These are phyloP conservation scores for Pseudocohnilembus persalinus DNA, from an alignment of 169 alveolate species.

Conservation along the genomic window DNA sequence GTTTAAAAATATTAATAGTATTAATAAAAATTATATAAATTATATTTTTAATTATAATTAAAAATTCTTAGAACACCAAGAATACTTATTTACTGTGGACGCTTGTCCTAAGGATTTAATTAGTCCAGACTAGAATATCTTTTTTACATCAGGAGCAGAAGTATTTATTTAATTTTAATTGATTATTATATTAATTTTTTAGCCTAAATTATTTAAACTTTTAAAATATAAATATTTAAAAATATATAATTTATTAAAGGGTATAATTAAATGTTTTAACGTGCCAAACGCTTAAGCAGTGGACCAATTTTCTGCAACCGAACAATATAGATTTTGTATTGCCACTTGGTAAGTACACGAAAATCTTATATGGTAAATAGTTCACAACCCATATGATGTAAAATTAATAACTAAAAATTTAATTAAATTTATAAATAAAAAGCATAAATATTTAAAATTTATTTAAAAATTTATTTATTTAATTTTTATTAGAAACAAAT, in stretches of 20 bases:
- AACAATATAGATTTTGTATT: conserved; percentile 55
- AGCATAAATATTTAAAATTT: not conserved
- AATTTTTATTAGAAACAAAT: conserved; percentile 6
- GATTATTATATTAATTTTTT: too few species aligned
- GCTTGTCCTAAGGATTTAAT: conserved; percentile 28
- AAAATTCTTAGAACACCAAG: conserved; percentile 66
- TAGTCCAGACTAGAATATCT: conserved; percentile 37
- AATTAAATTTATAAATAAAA: too few species aligned
- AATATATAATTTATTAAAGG: not conserved
- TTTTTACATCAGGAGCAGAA: conserved; percentile 75
- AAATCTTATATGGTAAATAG: conserved; percentile 15
- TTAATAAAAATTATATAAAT: not conserved
- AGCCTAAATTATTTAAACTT: too few species aligned
- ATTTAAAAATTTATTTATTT: not conserved
- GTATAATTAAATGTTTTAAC: conserved; percentile 57
- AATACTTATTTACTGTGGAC: conserved; percentile 56
- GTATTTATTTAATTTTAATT: conserved; percentile 20
- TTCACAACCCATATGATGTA: conserved; percentile 19
- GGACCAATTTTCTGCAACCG: conserved; percentile 57
- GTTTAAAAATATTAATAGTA: too few species aligned
- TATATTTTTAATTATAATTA: conserved; percentile 47
- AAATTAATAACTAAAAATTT: too few species aligned
- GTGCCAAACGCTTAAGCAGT: conserved; percentile 47
- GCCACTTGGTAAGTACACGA: conserved; percentile 53
- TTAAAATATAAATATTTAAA: too few species aligned